phyloP scores from a whole-genome alignment of 1,284 basidiomycete species.

The Rhodotorula mucilaginosa region DNA sequence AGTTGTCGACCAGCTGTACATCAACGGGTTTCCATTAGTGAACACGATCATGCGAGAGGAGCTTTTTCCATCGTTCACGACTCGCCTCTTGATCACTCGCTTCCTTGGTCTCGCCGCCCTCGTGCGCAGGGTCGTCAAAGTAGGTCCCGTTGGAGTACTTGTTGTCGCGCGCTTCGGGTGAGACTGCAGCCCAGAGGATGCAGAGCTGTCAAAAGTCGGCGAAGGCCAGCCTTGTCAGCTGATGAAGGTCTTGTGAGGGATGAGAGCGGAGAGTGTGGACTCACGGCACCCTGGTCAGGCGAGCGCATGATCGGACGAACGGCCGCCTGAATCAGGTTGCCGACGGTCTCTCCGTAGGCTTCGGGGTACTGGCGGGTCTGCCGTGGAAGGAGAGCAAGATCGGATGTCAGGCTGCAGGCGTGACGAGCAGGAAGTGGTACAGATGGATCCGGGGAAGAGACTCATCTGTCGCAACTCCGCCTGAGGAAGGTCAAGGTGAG shows the following conservation, averaged over 20 bases:
- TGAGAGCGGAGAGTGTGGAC: neutral
- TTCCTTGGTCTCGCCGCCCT: conserved; percentile 30
- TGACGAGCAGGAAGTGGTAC: neutral
- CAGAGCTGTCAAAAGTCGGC: conserved; percentile 11
- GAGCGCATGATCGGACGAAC: conserved; percentile 22
- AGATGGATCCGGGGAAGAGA: neutral
- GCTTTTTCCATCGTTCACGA: neutral
- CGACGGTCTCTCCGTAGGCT: conserved; percentile 35
- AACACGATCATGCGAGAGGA: too few species aligned
- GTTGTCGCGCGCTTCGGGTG: conserved; percentile 19
- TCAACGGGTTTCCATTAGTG: neutral
- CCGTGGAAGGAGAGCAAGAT: neutral
- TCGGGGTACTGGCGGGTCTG: conserved; percentile 39
- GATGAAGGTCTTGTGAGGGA: too few species aligned
- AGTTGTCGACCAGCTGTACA: conserved; percentile 39
- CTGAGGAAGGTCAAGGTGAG: neutral
- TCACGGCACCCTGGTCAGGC: conserved; percentile 30
- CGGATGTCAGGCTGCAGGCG: neutral
- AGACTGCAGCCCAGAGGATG: conserved; percentile 28
- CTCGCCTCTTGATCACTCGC: conserved; percentile 32
- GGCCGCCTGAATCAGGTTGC: conserved; percentile 21
- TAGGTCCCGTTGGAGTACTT: conserved; percentile 36
- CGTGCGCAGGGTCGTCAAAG: conserved; percentile 32
- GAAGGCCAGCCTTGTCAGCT: neutral
- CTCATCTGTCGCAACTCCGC: conserved; percentile 23